Conservation (phyloP, 2,329 filamentous ascomycete species). For the Aspergillus ochraceus region DNA sequence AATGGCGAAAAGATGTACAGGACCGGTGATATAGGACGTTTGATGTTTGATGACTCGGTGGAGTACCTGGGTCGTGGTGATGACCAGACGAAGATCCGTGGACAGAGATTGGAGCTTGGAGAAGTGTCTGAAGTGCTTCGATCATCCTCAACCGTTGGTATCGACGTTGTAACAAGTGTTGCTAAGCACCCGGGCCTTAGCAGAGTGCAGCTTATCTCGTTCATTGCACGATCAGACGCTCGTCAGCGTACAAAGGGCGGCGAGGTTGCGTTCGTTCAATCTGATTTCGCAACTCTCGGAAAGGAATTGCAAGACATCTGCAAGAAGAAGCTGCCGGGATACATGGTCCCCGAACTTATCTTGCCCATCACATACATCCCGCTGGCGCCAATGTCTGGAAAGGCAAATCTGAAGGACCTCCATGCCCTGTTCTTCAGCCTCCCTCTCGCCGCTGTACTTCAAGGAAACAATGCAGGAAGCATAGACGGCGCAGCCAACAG, state of each 20-base stretch:
- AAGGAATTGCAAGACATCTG: slow-evolving; percentile 27
- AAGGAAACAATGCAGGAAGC: slow-evolving; percentile 13
- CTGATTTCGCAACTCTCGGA: slow-evolving; percentile 19
- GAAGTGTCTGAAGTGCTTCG: slow-evolving; percentile 59
- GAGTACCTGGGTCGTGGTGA: slow-evolving; percentile 73
- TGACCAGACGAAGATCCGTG: slow-evolving; percentile 79
- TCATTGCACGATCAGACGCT: slow-evolving; percentile 22
- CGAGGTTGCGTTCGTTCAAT: slow-evolving; percentile 17
- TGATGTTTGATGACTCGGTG: slow-evolving; percentile 73
- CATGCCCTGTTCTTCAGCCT: slow-evolving; percentile 28
- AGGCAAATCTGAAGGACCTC: slow-evolving; percentile 34
- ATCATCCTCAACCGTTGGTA: slow-evolving; percentile 16
- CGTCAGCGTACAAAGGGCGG: slow-evolving; percentile 11
- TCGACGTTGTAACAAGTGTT: slow-evolving; percentile 31
- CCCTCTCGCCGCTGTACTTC: slow-evolving; percentile 24
- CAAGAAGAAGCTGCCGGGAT: slow-evolving; percentile 25
- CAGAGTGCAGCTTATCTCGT: slow-evolving; percentile 30
- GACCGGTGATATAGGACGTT: slow-evolving; percentile 76
- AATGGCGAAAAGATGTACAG: slow-evolving; percentile 62
- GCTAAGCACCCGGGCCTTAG: slow-evolving; percentile 28
- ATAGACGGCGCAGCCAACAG: slow-evolving; percentile 1
- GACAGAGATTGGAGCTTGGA: slow-evolving; percentile 75
- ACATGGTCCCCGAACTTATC: slow-evolving; percentile 31
- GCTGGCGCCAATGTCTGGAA: slow-evolving; percentile 31
- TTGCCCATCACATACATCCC: slow-evolving; percentile 28